These are phyloP conservation scores for Chaetomium sp. DNA, from an alignment of 2,329 filamentous ascomycete species.

Conservation along the genomic window DNA sequence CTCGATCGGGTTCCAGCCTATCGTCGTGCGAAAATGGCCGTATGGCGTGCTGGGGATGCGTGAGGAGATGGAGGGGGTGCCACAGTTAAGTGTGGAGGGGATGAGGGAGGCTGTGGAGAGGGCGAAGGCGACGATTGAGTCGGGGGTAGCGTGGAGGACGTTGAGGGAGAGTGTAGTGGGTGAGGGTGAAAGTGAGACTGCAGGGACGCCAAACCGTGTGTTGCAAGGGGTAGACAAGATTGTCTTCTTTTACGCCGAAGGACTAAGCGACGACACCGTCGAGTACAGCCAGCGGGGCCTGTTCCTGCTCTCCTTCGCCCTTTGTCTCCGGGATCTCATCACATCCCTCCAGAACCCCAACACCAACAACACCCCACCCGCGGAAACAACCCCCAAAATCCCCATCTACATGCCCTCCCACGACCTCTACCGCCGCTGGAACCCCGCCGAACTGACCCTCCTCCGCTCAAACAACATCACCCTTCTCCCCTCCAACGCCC, in stretches of 20 bases:
- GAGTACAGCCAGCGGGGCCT: conserved; percentile 7
- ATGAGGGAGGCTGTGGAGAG: background rate
- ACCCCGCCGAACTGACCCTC: conserved; percentile 1
- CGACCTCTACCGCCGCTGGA: conserved; percentile 7
- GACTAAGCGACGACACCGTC: conserved; percentile 6
- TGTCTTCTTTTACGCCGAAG: conserved; percentile 13
- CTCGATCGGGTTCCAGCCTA: conserved; percentile 7
- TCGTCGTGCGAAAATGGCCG: background rate
- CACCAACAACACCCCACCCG: background rate
- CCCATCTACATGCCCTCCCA: conserved; percentile 17
- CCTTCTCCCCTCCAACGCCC: conserved; percentile 9
- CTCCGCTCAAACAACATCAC: conserved; percentile 1
- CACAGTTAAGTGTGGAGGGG: background rate
- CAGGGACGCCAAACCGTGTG: background rate
- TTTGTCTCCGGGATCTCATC: conserved; percentile 7
- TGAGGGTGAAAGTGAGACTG: background rate
- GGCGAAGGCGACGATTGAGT: conserved; percentile 1
- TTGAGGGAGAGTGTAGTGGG: background rate
- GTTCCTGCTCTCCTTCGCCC: conserved; percentile 7
- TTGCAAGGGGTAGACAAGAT: conserved; percentile 12
- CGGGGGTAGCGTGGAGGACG: background rate
- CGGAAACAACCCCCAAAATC: background rate
- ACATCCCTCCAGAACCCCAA: background rate
- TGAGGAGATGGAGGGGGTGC: background rate
- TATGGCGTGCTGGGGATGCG: background rate